These are phyloP conservation scores for Flaveria linearis DNA, from an alignment of 129 eudicot species.

Conservation along the genomic window DNA sequence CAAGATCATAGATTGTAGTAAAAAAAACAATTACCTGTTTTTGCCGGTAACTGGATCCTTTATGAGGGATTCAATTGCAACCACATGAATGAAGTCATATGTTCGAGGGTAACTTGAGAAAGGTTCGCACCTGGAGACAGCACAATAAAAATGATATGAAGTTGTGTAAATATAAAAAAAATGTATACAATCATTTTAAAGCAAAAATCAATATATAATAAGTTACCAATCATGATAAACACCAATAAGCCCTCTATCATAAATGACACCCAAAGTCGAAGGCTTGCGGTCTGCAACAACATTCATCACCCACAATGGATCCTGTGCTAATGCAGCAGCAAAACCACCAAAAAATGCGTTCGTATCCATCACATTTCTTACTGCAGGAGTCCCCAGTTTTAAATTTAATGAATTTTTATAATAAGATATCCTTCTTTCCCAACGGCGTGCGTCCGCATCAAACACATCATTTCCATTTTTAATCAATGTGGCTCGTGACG, in stretches of 20 bases:
- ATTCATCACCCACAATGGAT: conserved; percentile 98
- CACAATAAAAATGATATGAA: conserved; percentile 9
- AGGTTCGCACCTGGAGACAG: conserved; percentile 82
- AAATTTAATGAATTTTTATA: conserved; percentile 73
- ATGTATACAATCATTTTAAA: not conserved
- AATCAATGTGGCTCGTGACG: conserved; percentile 62
- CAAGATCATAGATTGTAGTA: not conserved
- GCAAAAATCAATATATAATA: conserved; percentile 2
- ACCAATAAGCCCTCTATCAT: conserved; percentile 92
- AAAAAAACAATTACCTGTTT: conserved; percentile 50
- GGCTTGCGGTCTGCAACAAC: conserved; percentile 82
- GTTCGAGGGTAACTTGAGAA: conserved; percentile 98
- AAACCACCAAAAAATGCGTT: conserved; percentile 96
- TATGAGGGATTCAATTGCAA: conserved; percentile 70
- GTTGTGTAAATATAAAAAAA: not conserved
- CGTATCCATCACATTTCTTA: conserved; percentile 92
- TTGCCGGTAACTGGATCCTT: conserved; percentile 74
- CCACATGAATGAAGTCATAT: conserved; percentile 81
- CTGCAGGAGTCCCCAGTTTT: conserved; percentile 75
- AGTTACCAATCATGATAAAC: conserved; percentile 96
- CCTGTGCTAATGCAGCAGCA: conserved; percentile 78
- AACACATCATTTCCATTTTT: conserved; percentile 89
- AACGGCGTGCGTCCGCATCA: conserved; percentile 81
- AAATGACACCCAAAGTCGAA: conserved; percentile 81
- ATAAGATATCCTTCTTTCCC: conserved; percentile 79